phyloP scores from a whole-genome alignment of 768 basidiomycete species.

The Termitomyces sp. region DNA sequence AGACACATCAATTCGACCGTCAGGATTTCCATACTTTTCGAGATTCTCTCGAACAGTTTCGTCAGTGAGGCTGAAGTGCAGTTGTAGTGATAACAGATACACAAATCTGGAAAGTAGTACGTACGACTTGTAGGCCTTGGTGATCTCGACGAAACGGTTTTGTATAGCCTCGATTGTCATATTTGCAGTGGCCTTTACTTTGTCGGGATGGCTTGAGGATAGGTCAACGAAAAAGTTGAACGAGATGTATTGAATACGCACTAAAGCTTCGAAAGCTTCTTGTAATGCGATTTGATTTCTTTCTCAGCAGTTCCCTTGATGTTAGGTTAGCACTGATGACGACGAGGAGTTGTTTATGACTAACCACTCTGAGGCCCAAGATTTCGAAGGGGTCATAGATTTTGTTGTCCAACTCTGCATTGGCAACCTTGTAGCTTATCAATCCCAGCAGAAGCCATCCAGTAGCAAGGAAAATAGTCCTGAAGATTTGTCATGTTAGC shows the following conservation, averaged over 20 bases:
- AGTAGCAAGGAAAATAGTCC: constrained; percentile 51
- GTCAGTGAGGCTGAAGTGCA: constrained; percentile 68
- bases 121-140: constrained; percentile 96
- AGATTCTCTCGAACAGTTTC: constrained; percentile 88
- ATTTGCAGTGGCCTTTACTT: constrained; percentile 78
- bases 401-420: constrained; percentile 53
- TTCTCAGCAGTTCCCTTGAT: constrained; percentile 67
- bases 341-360: constrained; percentile 19
- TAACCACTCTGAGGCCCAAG: constrained; percentile 67
- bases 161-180: constrained; percentile 85
- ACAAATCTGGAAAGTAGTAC: constrained; percentile 21
- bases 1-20: constrained; percentile 90
- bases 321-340: not conserved
- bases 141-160: constrained; percentile 83
- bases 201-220: constrained; percentile 84
- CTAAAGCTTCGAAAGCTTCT: constrained; percentile 86
- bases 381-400: constrained; percentile 95
- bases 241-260: constrained; percentile 25
- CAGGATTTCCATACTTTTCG: constrained; percentile 88
- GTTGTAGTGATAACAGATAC: not conserved
- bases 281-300: constrained; percentile 94
- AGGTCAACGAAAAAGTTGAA: not conserved
- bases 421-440: constrained; percentile 60
- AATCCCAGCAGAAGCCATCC: constrained; percentile 76
- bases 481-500: constrained; percentile 21